Evolutionary conservation across 2,329 filamentous ascomycete species (phyloP).

Genomic region (Dactylellina parvicollis): DNA sequence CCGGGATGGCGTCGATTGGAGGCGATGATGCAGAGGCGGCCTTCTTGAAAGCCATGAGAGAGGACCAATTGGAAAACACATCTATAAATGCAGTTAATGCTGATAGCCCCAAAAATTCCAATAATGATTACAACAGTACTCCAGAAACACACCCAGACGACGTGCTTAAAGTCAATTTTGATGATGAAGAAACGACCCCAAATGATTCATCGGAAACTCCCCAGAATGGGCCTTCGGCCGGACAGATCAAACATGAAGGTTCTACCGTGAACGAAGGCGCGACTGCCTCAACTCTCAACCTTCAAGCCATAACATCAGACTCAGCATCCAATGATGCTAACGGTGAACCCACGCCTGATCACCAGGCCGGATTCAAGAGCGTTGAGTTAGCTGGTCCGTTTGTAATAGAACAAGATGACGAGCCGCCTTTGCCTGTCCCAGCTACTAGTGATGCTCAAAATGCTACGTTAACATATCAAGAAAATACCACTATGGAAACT

Average conservation of each 20-base stretch:
- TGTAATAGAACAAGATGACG: constrained; percentile 54
- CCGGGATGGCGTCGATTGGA: constrained; percentile 40
- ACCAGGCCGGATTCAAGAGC: constrained; percentile 31
- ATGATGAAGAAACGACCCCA: constrained; percentile 41
- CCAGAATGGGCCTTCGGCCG: constrained; percentile 4
- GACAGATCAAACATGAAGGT: constrained; percentile 30
- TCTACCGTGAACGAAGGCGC: constrained; percentile 20
- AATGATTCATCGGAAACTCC: constrained; percentile 23
- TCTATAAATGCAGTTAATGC: constrained; percentile 33
- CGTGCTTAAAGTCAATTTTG: constrained; percentile 53
- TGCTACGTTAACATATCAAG: constrained; percentile 51
- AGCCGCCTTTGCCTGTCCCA: constrained; percentile 33
- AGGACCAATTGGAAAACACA: constrained; percentile 42
- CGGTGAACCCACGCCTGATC: constrained; percentile 41
- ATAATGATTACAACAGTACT: constrained; percentile 38
- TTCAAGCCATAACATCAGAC: constrained; percentile 13
- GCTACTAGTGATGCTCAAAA: constrained; percentile 44
- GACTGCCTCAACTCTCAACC: constrained; percentile 13
- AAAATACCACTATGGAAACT: constrained; percentile 49
- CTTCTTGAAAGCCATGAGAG: constrained; percentile 50
- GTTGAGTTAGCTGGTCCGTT: constrained; percentile 53
- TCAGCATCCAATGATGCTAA: constrained; percentile 39
- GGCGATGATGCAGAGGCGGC: constrained; percentile 50
- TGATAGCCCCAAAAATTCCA: constrained; percentile 45
- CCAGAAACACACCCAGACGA: constrained; percentile 51